Conservation (phyloP, 345 rosid species). For the Streptanthus diversifolius region DNA sequence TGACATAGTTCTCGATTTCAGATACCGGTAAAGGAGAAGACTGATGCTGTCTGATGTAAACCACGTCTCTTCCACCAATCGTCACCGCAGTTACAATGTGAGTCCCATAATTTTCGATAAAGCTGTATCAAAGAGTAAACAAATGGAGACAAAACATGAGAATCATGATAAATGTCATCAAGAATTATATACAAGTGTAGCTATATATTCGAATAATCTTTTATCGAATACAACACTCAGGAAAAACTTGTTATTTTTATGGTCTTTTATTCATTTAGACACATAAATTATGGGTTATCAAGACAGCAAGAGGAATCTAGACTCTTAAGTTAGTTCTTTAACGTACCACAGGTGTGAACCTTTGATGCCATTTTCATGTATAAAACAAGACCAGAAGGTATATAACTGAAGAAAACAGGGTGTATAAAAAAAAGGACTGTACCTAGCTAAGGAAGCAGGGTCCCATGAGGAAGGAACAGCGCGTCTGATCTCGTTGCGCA, state of each 20-base stretch:
- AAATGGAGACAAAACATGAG: constrained; percentile 27
- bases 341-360: not conserved
- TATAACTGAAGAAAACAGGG: not conserved
- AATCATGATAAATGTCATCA: not conserved
- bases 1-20: constrained; percentile 76
- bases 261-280: not conserved
- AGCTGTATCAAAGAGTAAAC: constrained; percentile 43
- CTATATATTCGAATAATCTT: not conserved
- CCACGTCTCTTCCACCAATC: constrained; percentile 95
- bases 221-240: not conserved
- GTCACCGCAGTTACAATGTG: constrained; percentile 90
- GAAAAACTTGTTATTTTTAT: not conserved
- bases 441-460: constrained; percentile 94
- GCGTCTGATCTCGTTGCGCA: constrained; percentile 57
- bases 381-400: not conserved
- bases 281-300: not conserved
- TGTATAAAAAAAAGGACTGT: not conserved
- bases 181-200: constrained; percentile 4
- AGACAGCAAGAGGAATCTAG: not conserved
- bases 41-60: constrained; percentile 89
- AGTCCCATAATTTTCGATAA: constrained; percentile 81
- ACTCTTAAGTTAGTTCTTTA: not conserved
- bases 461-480: constrained; percentile 98
- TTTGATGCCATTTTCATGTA: not conserved
- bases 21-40: constrained; percentile 61